Percentiles rank a stretch among this genome's conserved stretches.
phyloP scores from a whole-genome alignment of 495 filamentous ascomycete genomes.

The Friedmanniomyces endolithicus region DNA sequence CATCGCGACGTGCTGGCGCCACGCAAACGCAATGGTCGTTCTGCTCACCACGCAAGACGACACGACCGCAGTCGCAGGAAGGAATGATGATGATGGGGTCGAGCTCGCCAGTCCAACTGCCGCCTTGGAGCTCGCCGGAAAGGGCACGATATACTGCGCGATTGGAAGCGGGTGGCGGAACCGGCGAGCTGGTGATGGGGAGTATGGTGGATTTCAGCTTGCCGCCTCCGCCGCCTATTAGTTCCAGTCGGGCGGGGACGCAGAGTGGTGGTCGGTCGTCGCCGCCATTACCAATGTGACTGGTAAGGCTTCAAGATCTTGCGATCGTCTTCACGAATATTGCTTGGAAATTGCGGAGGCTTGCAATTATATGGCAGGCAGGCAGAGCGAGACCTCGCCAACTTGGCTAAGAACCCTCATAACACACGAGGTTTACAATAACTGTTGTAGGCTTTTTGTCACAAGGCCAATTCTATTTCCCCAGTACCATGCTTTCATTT shows the following conservation, averaged over 20 bases:
- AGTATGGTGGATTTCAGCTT: slow-evolving; percentile 3
- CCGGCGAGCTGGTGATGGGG: background rate
- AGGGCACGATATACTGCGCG: background rate
- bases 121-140: slow-evolving; percentile 12
- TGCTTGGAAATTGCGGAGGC: too few relatives aligned
- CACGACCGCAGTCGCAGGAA: background rate
- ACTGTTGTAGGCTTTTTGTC: too few relatives aligned
- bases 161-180: background rate
- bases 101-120: slow-evolving; percentile 4
- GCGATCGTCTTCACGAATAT: too few relatives aligned
- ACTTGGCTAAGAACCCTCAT: too few relatives aligned
- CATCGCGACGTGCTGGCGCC: background rate
- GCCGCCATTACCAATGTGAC: background rate
- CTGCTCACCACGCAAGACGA: background rate
- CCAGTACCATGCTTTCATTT: too few relatives aligned
- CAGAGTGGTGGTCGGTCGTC: background rate
- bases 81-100: background rate
- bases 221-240: slow-evolving; percentile 3
- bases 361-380: too few relatives aligned
- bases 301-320: too few relatives aligned
- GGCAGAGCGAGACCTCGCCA: too few relatives aligned
- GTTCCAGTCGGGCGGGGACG: background rate
- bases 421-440: too few relatives aligned
- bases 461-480: too few relatives aligned
- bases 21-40: background rate